Percentiles rank a stretch among this genome's conserved stretches.
phyloP scores from a whole-genome alignment of 164 flowering plant genomes.

The Pachysandra terminalis region DNA sequence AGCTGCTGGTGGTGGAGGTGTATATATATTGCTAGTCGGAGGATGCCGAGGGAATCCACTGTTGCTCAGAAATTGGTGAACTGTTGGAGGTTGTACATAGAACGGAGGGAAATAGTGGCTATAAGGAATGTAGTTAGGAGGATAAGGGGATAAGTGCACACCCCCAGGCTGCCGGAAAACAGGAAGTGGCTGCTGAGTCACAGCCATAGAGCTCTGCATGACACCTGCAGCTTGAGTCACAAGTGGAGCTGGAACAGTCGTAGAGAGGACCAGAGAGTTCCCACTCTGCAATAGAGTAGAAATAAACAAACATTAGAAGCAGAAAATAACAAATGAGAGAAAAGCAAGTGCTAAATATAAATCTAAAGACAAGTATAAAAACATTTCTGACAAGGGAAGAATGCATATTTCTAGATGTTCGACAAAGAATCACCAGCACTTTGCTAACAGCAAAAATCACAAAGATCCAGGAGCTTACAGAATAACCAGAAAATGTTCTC shows the following conservation, averaged over 20 bases:
- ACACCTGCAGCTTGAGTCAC: constrained; percentile 72
- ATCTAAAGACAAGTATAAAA: too few relatives aligned
- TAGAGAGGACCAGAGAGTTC: constrained; percentile 49
- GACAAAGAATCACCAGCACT: too few relatives aligned
- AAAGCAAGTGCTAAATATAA: not conserved
- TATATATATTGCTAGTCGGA: constrained; percentile 56
- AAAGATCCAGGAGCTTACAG: too few relatives aligned
- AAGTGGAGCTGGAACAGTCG: constrained; percentile 58
- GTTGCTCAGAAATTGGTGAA: constrained; percentile 72
- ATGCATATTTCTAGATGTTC: too few relatives aligned
- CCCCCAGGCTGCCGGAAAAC: constrained; percentile 77
- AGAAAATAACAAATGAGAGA: not conserved
- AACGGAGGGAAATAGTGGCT: constrained; percentile 70
- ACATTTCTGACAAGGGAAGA: too few relatives aligned
- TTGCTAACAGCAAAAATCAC: too few relatives aligned
- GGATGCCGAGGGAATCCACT: constrained; percentile 81
- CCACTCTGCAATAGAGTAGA: constrained; percentile 55
- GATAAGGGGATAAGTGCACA: constrained; percentile 65
- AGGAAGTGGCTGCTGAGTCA: constrained; percentile 75
- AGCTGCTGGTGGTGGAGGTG: constrained; percentile 42
- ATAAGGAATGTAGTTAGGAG: constrained; percentile 71
- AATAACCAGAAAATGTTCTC: too few relatives aligned
- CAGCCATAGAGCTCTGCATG: constrained; percentile 66
- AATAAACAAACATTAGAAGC: not conserved
- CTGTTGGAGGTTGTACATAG: constrained; percentile 69